Evolutionary conservation across 2,329 filamentous ascomycete genomes (phyloP).

Genomic region (Epicoccum nigrum): DNA sequence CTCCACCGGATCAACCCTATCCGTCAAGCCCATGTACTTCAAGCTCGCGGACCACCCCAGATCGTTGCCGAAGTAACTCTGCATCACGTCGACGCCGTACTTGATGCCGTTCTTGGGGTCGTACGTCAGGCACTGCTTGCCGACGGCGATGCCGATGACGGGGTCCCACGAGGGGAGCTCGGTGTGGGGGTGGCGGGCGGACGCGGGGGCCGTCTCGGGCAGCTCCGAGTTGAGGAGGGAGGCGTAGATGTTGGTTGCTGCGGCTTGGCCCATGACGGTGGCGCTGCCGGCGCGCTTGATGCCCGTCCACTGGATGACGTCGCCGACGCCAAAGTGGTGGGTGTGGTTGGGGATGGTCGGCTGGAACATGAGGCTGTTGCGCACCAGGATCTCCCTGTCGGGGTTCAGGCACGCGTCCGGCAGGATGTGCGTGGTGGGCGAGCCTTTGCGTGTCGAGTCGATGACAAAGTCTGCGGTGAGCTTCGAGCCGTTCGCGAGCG

Average conservation of each 20-base stretch:
- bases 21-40: slow-evolving; percentile 42
- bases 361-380: slow-evolving; percentile 61
- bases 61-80: slow-evolving; percentile 70
- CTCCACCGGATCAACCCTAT: slow-evolving; percentile 38
- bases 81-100: slow-evolving; percentile 67
- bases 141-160: slow-evolving; percentile 73
- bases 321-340: slow-evolving; percentile 72
- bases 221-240: slow-evolving; percentile 45
- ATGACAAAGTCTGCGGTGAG: slow-evolving; percentile 70
- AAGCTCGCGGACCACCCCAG: slow-evolving; percentile 57
- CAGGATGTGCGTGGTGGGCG: slow-evolving; percentile 68
- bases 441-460: slow-evolving; percentile 69
- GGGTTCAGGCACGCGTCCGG: slow-evolving; percentile 64
- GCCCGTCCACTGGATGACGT: slow-evolving; percentile 73
- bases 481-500: slow-evolving; percentile 50
- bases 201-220: slow-evolving; percentile 10
- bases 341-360: slow-evolving; percentile 60
- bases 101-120: slow-evolving; percentile 62
- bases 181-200: slow-evolving; percentile 24
- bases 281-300: slow-evolving; percentile 81
- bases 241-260: slow-evolving; percentile 62
- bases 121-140: slow-evolving; percentile 71
- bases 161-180: slow-evolving; percentile 49
- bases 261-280: slow-evolving; percentile 73
- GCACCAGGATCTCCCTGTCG: slow-evolving; percentile 70